Evolutionary conservation across 1,284 basidiomycete species (phyloP).

Genomic region (Golubevia pallescens): DNA sequence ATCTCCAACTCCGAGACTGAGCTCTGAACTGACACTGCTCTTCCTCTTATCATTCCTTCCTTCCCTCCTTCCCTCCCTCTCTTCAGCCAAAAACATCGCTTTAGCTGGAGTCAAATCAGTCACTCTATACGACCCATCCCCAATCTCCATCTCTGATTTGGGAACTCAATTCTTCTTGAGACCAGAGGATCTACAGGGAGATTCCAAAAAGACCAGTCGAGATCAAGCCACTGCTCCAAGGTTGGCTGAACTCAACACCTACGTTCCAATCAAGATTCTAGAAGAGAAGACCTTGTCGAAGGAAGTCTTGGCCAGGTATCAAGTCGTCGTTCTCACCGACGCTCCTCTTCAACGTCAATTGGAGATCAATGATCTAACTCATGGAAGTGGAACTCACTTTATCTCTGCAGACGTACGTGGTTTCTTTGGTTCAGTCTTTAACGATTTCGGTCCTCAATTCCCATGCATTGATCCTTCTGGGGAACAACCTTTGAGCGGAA

Average conservation of each 20-base stretch:
- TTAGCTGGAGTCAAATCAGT: constrained; percentile 63
- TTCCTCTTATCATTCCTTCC: no score
- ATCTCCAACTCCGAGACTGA: no score
- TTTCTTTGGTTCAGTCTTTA: constrained; percentile 75
- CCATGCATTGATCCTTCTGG: constrained; percentile 94
- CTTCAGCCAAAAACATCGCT: constrained; percentile 58
- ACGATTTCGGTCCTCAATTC: constrained; percentile 94
- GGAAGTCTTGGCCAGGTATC: constrained; percentile 42
- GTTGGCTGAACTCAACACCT: constrained; percentile 61
- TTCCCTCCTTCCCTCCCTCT: neutral
- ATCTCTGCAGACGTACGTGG: constrained; percentile 60
- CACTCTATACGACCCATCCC: constrained; percentile 58
- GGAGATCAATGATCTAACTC: constrained; percentile 53
- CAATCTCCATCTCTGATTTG: constrained; percentile 49
- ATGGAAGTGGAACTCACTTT: constrained; percentile 51
- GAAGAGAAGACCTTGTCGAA: constrained; percentile 40
- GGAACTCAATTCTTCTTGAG: constrained; percentile 63
- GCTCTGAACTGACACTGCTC: no score
- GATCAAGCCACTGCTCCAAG: constrained; percentile 58
- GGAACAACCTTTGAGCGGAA: constrained; percentile 88
- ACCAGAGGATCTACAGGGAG: constrained; percentile 32
- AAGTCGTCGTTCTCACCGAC: constrained; percentile 54
- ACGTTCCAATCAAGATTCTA: constrained; percentile 58
- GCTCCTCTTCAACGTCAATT: constrained; percentile 41
- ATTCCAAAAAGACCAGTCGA: constrained; percentile 23